These are phyloP conservation scores for Fusarium setosum DNA, from an alignment of 2,329 filamentous ascomycete species.

Conservation along the genomic window DNA sequence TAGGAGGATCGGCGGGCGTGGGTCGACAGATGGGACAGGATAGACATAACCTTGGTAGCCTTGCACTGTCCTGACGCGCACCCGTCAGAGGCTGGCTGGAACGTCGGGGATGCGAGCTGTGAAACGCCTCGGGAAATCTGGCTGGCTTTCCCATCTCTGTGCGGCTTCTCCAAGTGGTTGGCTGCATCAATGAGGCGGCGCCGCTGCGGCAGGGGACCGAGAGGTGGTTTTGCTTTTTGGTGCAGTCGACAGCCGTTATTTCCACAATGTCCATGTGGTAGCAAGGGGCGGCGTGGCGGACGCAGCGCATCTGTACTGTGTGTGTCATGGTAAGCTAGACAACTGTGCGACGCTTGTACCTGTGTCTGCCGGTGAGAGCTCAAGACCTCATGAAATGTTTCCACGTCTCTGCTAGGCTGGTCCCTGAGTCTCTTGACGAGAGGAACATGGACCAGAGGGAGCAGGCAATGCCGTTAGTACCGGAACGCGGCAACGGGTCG, in stretches of 20 bases:
- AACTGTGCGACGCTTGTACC: not conserved
- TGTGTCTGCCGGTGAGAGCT: not conserved
- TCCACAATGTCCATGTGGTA: conserved; percentile 7
- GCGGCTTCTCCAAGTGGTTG: conserved; percentile 32
- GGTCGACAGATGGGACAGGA: conserved; percentile 16
- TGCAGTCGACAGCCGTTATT: conserved; percentile 20
- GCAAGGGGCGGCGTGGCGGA: not conserved
- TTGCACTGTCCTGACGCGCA: conserved; percentile 5
- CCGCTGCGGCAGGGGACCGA: conserved; percentile 24
- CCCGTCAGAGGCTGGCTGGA: conserved; percentile 24
- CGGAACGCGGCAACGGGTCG: conserved; percentile 11
- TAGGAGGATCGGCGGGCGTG: conserved; percentile 37
- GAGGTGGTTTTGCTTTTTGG: conserved; percentile 30
- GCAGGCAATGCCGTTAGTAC: conserved; percentile 16
- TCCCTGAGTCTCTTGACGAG: not conserved
- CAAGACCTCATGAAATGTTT: not conserved
- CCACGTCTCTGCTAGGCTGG: not conserved
- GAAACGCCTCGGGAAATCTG: conserved; percentile 32
- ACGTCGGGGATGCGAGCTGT: conserved; percentile 25
- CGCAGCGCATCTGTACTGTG: not conserved
- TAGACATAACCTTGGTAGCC: not conserved
- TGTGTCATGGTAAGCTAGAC: not conserved
- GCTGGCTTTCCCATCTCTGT: conserved; percentile 7
- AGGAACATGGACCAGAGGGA: conserved; percentile 13
- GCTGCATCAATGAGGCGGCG: conserved; percentile 33